Percentiles rank a stretch among this genome's conserved stretches.
Conservation (phyloP, 805 yeast genomes). For the Lachancea meyersii region DNA sequence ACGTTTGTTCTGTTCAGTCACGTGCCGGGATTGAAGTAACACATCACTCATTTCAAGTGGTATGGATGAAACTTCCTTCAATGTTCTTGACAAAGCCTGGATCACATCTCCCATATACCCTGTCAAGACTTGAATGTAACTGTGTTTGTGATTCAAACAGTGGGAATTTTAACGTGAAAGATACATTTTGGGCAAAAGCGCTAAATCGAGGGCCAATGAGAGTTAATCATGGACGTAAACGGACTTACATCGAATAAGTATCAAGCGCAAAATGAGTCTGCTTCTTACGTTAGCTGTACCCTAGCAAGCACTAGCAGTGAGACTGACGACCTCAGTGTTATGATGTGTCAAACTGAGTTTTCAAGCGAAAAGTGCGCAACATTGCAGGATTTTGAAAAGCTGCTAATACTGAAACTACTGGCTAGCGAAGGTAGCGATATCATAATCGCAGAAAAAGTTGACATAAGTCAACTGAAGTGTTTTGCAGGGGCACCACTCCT, state of each 20-base stretch:
- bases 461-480: constrained; percentile 10
- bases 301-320: constrained; percentile 5
- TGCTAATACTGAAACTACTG: constrained; percentile 11
- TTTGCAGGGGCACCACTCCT: constrained; percentile 8
- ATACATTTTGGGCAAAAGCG: neutral
- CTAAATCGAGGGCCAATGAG: too few species aligned
- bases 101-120: too few species aligned
- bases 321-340: constrained; percentile 10
- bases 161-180: neutral
- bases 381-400: constrained; percentile 4
- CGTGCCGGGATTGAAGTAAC: too few species aligned
- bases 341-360: constrained; percentile 13
- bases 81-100: too few species aligned
- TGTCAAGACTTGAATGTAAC: too few species aligned
- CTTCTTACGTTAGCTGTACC: constrained; percentile 16
- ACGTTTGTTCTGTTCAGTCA: too few species aligned
- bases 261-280: neutral
- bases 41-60: too few species aligned
- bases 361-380: constrained; percentile 6
- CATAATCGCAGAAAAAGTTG: constrained; percentile 4
- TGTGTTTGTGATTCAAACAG: too few species aligned
- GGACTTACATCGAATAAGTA: neutral
- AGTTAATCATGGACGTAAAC: neutral
- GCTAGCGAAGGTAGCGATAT: constrained; percentile 27
- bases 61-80: too few species aligned